These are phyloP conservation scores for Penicillium daleae DNA, from an alignment of 495 filamentous ascomycete genomes.

Conservation along the genomic window DNA sequence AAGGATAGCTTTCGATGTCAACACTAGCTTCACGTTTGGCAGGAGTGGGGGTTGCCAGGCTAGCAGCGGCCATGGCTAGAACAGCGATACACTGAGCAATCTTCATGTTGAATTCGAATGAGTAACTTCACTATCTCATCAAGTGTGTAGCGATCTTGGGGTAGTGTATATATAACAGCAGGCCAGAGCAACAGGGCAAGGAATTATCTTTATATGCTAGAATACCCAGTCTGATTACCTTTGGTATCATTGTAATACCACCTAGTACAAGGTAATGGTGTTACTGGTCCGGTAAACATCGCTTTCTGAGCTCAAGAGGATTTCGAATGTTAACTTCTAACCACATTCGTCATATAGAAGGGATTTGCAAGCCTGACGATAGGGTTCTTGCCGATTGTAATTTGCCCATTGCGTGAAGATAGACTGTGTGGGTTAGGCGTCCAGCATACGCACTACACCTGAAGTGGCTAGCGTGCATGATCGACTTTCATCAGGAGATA, in stretches of 20 bases:
- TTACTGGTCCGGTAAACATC: neutral
- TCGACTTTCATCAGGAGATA: neutral
- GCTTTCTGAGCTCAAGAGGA: neutral
- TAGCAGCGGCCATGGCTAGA: slow-evolving; percentile 2
- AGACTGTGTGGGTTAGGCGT: neutral
- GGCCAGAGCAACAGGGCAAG: neutral
- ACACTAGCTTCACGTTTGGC: slow-evolving; percentile 5
- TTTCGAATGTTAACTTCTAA: neutral
- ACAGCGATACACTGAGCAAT: neutral
- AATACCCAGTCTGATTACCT: neutral
- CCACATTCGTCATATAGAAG: neutral
- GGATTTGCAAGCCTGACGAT: neutral
- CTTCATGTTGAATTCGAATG: neutral
- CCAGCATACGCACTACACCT: neutral
- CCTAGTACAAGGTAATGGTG: neutral
- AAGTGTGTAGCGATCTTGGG: neutral
- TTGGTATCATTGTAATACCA: neutral
- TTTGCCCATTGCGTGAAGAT: neutral
- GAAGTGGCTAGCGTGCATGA: neutral
- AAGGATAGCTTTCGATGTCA: slow-evolving; percentile 8
- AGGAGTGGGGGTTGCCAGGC: slow-evolving; percentile 1
- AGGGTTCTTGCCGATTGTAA: neutral
- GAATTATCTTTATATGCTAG: neutral
- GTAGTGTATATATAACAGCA: neutral
- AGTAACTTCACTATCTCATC: neutral